These are phyloP conservation scores for Tulasnella sp. DNA, from an alignment of 768 basidiomycete species.

Conservation along the genomic window DNA sequence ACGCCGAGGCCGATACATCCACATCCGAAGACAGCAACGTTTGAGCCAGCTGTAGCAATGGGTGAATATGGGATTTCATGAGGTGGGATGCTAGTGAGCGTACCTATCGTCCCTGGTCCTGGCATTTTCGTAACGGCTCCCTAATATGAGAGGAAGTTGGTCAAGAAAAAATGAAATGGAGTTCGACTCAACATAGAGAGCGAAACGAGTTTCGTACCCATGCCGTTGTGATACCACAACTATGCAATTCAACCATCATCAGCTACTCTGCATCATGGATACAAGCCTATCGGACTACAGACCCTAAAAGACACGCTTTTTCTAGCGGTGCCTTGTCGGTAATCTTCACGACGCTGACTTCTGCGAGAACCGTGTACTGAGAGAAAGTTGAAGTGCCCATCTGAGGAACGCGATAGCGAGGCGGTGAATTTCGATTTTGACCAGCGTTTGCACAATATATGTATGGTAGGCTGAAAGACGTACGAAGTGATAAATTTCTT, in stretches of 20 bases:
- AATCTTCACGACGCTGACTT: conserved; percentile 91
- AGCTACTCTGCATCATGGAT: background rate
- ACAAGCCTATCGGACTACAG: conserved; percentile 18
- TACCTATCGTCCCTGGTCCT: conserved; percentile 32
- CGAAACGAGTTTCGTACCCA: conserved; percentile 48
- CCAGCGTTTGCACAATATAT: background rate
- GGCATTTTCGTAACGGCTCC: conserved; percentile 88
- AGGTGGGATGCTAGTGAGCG: too few relatives aligned
- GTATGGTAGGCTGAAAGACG: too few relatives aligned
- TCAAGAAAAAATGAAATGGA: too few relatives aligned
- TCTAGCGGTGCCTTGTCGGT: conserved; percentile 78
- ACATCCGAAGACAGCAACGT: conserved; percentile 90
- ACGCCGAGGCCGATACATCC: conserved; percentile 94
- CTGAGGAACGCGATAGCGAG: conserved; percentile 31
- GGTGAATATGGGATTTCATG: background rate
- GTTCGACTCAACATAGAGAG: too few relatives aligned
- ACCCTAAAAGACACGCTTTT: conserved; percentile 90
- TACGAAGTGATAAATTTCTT: conserved; percentile 86
- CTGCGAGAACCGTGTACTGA: conserved; percentile 98
- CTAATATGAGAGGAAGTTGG: too few relatives aligned
- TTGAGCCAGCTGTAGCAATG: conserved; percentile 43
- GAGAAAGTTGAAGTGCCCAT: conserved; percentile 99
- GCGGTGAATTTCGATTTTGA: background rate
- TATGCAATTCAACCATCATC: background rate
- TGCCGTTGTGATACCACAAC: conserved; percentile 91